Base-by-base conservation (phyloP, 129 eudicot species). In the Flaveria ramosissima region DNA sequence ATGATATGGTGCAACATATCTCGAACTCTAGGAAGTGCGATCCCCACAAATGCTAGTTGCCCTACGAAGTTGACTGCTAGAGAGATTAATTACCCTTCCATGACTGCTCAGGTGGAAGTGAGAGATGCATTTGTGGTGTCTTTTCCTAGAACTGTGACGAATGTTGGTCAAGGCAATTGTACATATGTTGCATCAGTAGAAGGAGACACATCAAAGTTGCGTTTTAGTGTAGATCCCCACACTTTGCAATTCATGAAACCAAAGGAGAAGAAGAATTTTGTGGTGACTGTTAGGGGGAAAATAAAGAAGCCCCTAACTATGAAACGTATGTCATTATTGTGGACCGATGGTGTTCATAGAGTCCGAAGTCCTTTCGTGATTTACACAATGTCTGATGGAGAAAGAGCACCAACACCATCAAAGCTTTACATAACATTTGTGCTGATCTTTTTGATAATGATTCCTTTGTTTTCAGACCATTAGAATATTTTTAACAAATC, bases 141-240 rank as follows among this genome's bases (percentile, higher is more conserved):
- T 15, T 84, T 87, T 51, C 52, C 74, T 15, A 84, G 92, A 70
- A 79, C 74, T 0, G 88, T 87, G 0, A 84, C 79, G 17, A 82
- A 84, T 82, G 89, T 87, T 12, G 85, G 89, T 41, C 2, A 0
- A 2, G 10, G 66, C 3, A 82, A 77, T 41, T 82, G 84, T 3
- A 73, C 73, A 2, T 87, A 87, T 52, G 74, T 41, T 17, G 78
- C 86, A 13, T 21, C 48, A 8, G 77, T 73, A 36, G 36, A 6
- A 15, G 59, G 47, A n/a, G 53, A 15, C 14, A 3, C 1, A 20
- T 9, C 74, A 7, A 41, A 55, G n/a, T 46, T 53, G 0, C 42
- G 70, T 7, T 12, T 84, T 46, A 71, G 57, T 1, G 88, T 87
- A 30, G 52, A 82, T 42, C 92, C 88, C 2, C 30, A 23, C 24